Evolutionary conservation across 495 filamentous ascomycete genomes (phyloP).

Genomic region (Trichocladium antarcticum): DNA sequence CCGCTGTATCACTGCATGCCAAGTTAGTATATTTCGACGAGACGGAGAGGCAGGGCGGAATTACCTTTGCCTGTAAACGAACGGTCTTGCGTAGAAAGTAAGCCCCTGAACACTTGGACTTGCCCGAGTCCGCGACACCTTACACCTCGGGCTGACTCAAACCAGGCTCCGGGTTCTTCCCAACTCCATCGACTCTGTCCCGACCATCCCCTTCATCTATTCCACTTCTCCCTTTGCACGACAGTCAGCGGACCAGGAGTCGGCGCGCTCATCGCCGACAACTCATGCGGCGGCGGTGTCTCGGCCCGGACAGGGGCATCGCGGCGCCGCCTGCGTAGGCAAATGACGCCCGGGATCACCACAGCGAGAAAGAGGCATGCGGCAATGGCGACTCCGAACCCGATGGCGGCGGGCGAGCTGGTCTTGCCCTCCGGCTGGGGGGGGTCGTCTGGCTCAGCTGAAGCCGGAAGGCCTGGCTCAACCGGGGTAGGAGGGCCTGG

Average conservation of each 20-base stretch:
- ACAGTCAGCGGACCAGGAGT: background rate
- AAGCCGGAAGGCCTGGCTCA: too few relatives aligned
- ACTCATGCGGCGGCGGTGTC: conserved; percentile 14
- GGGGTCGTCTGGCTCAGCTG: too few relatives aligned
- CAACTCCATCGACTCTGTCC: too few relatives aligned
- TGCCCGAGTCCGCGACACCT: too few relatives aligned
- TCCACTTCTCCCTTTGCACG: background rate
- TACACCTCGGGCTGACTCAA: background rate
- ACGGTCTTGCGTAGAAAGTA: too few relatives aligned
- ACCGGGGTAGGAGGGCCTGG: too few relatives aligned
- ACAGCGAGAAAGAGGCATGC: conserved; percentile 10
- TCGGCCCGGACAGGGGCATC: conserved; percentile 14
- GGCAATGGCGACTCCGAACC: conserved; percentile 16
- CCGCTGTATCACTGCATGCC: too few relatives aligned
- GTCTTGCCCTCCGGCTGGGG: background rate
- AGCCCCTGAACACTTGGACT: too few relatives aligned
- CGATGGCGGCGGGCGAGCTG: conserved; percentile 8
- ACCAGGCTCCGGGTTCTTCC: background rate
- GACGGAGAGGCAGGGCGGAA: too few relatives aligned
- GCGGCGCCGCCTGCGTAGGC: conserved; percentile 13
- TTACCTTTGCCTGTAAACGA: too few relatives aligned
- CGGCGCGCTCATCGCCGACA: background rate
- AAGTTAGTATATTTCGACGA: too few relatives aligned
- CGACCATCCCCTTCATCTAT: too few relatives aligned
- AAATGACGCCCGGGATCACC: conserved; percentile 16